Base-by-base conservation (phyloP, 1,284 basidiomycete species). In the Dichomitus squalens region DNA sequence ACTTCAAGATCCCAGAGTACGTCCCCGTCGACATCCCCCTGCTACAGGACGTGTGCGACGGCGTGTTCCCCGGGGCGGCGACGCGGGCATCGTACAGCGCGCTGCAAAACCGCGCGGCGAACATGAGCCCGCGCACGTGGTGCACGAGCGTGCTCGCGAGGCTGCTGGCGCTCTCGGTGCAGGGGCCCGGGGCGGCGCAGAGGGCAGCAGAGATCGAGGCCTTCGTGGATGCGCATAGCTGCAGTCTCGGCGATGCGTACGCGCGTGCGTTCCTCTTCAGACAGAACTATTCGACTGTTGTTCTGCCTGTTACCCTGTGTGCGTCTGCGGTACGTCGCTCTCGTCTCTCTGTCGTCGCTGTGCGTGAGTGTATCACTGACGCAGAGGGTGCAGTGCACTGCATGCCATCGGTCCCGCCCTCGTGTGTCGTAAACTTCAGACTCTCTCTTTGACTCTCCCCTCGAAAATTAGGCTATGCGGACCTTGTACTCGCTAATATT, bases 71-170 rank as follows among this genome's bases (percentile, higher is more conserved):
- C 38, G n/a, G 27, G 7, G 47, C 41, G 9, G 53, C 53, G 34
- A 55, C 56, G 41, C 36, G 51, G 12, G 53, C 57, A 29, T 56
- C 56, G 41, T 33, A 48, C 16, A 64, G 60, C 29, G 63, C 60
- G 21, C 57, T 59, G 21, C 56, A 60, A 53, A 66, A 65, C 55
- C 59, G 65, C 25, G 49, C 53, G 21, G 48, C 59, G 34, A 55
- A 57, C 41, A 57, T 66, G 41, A 63, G 58, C 44, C 62, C 61
- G 36, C 60, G 65, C 44, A 62, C 65, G 49, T 66, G 65, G 65
- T 41, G 65, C 29, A 60, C 57, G 27, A 53, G 40, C 49, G 57
- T 66, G 38, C 52, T 66, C 9, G 40, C 49, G 34, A 50, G 58
- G 16, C 48, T 67, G 29, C 47, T 64, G 8, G 33, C 39, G 27